Conservation (phyloP, 2,329 filamentous ascomycete species). For the Scedosporium dehoogii region DNA sequence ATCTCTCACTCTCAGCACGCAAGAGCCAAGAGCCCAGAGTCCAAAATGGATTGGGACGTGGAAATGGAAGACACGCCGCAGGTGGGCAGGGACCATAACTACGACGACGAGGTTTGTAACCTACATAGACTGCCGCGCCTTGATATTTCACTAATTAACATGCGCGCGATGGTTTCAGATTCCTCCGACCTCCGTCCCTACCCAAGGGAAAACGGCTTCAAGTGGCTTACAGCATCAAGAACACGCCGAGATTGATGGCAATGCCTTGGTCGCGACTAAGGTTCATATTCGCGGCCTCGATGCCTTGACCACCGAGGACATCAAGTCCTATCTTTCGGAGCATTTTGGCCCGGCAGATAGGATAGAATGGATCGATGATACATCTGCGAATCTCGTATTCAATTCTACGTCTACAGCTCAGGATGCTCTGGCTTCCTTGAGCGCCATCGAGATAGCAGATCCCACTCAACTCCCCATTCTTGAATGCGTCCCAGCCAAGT, state of each 20-base stretch:
- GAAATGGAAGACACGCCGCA: conserved; percentile 14
- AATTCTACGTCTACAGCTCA: conserved; percentile 39
- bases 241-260: not conserved
- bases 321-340: conserved; percentile 63
- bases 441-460: conserved; percentile 41
- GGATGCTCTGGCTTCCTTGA: conserved; percentile 45
- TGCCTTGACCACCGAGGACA: conserved; percentile 67
- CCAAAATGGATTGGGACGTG: conserved; percentile 5
- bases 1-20: not conserved
- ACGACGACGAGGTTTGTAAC: not conserved
- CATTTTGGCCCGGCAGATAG: conserved; percentile 52
- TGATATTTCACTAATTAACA: not conserved
- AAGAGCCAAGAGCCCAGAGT: not conserved
- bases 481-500: conserved; percentile 60
- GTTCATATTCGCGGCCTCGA: conserved; percentile 80
- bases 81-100: not conserved
- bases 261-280: conserved; percentile 35
- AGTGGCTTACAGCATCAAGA: not conserved
- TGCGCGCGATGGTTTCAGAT: not conserved
- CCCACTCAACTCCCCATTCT: conserved; percentile 45
- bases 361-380: conserved; percentile 94
- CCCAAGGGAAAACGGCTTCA: not conserved
- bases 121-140: conserved; percentile 5
- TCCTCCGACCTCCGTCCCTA: not conserved
- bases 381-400: conserved; percentile 80